These are phyloP conservation scores for Alternaria burnsii DNA, from an alignment of 2,329 filamentous ascomycete genomes.

Conservation along the genomic window DNA sequence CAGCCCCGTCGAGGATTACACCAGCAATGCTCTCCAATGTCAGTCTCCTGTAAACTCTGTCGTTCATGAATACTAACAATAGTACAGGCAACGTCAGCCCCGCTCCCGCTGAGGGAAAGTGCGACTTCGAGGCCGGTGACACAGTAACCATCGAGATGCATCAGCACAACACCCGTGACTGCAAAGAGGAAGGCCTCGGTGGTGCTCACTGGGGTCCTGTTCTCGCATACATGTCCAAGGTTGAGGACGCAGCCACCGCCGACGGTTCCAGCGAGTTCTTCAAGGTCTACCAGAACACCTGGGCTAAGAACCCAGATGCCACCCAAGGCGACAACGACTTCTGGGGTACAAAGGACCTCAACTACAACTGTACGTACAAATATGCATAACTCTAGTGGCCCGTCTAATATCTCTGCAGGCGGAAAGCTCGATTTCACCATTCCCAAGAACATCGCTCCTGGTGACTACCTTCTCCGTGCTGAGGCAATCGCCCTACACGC, in stretches of 20 bases:
- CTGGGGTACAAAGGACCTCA: conserved; percentile 54
- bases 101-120: conserved; percentile 37
- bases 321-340: conserved; percentile 54
- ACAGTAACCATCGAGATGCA: conserved; percentile 44
- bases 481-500: conserved; percentile 59
- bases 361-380: conserved; percentile 45
- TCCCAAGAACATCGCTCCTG: conserved; percentile 52
- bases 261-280: conserved; percentile 62
- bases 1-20: conserved; percentile 43
- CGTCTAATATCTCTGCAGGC: conserved; percentile 6
- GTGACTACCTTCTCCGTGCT: conserved; percentile 56
- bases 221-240: conserved; percentile 59
- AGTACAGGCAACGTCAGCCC: conserved; percentile 35
- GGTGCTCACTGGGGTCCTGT: conserved; percentile 62
- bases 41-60: neutral
- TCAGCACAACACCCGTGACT: conserved; percentile 35
- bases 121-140: conserved; percentile 36
- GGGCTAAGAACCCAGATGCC: conserved; percentile 39
- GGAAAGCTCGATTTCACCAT: conserved; percentile 44
- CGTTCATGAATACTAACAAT: neutral
- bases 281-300: conserved; percentile 56
- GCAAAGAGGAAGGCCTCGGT: conserved; percentile 36
- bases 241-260: conserved; percentile 51
- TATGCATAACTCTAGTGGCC: too few relatives aligned
- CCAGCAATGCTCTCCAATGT: conserved; percentile 42